Base-by-base conservation (phyloP, 176 grass and related monocot species). In the Pontederia paniculata region DNA sequence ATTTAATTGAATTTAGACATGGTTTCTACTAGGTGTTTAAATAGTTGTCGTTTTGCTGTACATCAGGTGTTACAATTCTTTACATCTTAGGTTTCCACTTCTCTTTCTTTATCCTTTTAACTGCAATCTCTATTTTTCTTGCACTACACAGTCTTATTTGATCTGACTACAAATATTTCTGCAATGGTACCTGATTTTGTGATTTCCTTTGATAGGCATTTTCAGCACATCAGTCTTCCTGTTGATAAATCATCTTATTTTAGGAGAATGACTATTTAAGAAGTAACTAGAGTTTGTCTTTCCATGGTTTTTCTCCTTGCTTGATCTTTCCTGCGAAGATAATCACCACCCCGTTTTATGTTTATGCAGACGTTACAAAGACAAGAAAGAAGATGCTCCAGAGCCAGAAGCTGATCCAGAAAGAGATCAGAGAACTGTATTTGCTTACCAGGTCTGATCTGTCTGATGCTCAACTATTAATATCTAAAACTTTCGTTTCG, bases 381-480 rank as follows among this genome's bases (percentile, higher is more conserved):
- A 72, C 42, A 88, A 88, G 72, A 98, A 91, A 75, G 93, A 98
- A 48, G 93, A 90, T 31, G 44, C 6, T 50, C 62, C 62, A 13
- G 93, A 91, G 68, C 83, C 83, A 44, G 86, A 88, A 75, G 83
- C 88, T 72, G 86, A 91, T 62, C 93, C 93, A 70, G 93, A 98
- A 91, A 78, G 93, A 76, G 93, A 98, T 77, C 93, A 98, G 60
- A 91, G 93, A 63, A 98, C 93, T 52, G 93, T 98, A 55, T 98
- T 98, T 73, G 93, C 93, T 55, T 98, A 77, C 67, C 93, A 91
- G 93, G 60, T 63, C 45, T 48, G 13, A 17, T 23, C 17, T 45
- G 44, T 13, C 0, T 7, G 11, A 63, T 15, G 54, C 52, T 18
- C 44, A 42, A n/a, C 4, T 18, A 49, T 17, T 51, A 21, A 17